phyloP scores from a whole-genome alignment of 768 basidiomycete genomes.

The Mycena venus region DNA sequence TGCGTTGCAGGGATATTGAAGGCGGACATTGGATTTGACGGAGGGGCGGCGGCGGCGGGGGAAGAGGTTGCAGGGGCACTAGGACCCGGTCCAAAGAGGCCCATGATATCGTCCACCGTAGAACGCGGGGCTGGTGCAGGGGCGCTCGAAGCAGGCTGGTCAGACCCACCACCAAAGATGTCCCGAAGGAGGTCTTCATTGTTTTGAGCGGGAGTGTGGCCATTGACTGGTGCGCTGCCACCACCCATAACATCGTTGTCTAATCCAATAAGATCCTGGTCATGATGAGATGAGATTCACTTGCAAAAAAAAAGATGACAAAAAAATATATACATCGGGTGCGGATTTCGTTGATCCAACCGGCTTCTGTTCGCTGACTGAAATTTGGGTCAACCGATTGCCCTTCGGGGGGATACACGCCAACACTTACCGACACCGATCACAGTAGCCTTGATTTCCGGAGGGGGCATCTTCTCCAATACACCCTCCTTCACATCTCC shows the following conservation, averaged over 20 bases:
- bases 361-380: slow-evolving; percentile 96
- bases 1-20: slow-evolving; percentile 46
- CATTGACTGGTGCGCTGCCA: slow-evolving; percentile 49
- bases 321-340: slow-evolving; percentile 75
- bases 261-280: slow-evolving; percentile 81
- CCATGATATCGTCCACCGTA: slow-evolving; percentile 91
- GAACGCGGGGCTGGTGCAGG: slow-evolving; percentile 65
- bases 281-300: slow-evolving; percentile 18
- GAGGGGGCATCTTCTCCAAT: slow-evolving; percentile 98
- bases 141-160: slow-evolving; percentile 49
- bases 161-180: slow-evolving; percentile 78
- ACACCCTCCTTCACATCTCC: slow-evolving; percentile 87
- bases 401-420: background rate
- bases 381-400: slow-evolving; percentile 20
- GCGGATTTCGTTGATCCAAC: slow-evolving; percentile 90
- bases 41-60: slow-evolving; percentile 45
- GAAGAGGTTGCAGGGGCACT: slow-evolving; percentile 50
- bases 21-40: slow-evolving; percentile 54
- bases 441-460: slow-evolving; percentile 96
- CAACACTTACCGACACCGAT: slow-evolving; percentile 84
- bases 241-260: slow-evolving; percentile 71
- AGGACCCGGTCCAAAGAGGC: slow-evolving; percentile 78
- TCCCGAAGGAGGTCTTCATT: slow-evolving; percentile 93
- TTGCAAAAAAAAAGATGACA: slow-evolving; percentile 6
- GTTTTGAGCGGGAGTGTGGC: slow-evolving; percentile 62